These are phyloP conservation scores for Cercospora zeae-maydis DNA, from an alignment of 2,329 filamentous ascomycete species.

Conservation along the genomic window DNA sequence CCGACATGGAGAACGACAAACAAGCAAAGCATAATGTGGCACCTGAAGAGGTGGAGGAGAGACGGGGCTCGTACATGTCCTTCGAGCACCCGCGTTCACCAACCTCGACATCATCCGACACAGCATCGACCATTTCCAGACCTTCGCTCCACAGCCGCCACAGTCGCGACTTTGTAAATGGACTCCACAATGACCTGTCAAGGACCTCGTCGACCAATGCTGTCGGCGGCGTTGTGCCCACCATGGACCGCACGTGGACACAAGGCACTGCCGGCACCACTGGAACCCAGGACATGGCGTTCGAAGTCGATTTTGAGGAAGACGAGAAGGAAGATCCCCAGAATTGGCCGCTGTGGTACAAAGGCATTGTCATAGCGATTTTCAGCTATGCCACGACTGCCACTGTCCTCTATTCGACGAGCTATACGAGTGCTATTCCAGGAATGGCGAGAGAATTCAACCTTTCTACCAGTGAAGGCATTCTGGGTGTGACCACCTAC, in stretches of 20 bases:
- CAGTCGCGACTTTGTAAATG: conserved; percentile 25
- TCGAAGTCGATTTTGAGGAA: conserved; percentile 69
- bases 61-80: conserved; percentile 27
- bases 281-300: conserved; percentile 50
- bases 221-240: conserved; percentile 30
- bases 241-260: conserved; percentile 21
- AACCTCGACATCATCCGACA: conserved; percentile 26
- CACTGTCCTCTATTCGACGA: conserved; percentile 68
- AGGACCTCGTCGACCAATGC: conserved; percentile 30
- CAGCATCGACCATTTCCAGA: conserved; percentile 23
- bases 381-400: conserved; percentile 56
- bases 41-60: conserved; percentile 2
- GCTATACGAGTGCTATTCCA: conserved; percentile 69
- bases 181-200: conserved; percentile 29
- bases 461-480: conserved; percentile 59
- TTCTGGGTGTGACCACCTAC: conserved; percentile 75
- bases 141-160: conserved; percentile 21
- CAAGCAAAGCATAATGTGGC: conserved; percentile 8
- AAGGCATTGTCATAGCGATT: conserved; percentile 52
- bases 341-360: conserved; percentile 63
- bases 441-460: conserved; percentile 63
- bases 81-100: conserved; percentile 29
- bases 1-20: conserved; percentile 19
- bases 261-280: conserved; percentile 24
- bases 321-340: conserved; percentile 62